Base-by-base conservation (phyloP, 306 rosid genomes). In the Gynostemma pentaphyllum region DNA sequence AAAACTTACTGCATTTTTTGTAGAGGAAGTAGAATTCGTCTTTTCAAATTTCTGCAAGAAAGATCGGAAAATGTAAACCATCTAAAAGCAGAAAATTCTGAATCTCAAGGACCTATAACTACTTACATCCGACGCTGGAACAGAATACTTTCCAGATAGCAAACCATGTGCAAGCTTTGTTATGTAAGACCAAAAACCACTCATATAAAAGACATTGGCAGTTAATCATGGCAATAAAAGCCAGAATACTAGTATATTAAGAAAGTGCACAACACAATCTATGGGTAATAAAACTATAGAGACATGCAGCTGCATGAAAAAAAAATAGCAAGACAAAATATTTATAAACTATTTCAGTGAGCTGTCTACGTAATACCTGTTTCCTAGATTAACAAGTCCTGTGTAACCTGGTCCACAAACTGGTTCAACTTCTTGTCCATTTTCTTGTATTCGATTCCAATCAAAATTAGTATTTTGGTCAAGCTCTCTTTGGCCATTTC, bases 371-470 rank as follows among this genome's bases (percentile, higher is more conserved):
- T 48, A n/a, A 51, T 39, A 83, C 96, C 96, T 92, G 66, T 92
- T 92, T 70, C 99, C 99, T 62, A 92, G 88, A 78, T 92, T 92
- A 75, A 92, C 89, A 69, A 90, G 81, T 37, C 97, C 97, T 1
- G 94, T 92, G 73, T 86, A 92, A 67, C 99, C 96, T 27, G 99
- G 99, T 64, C 99, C 99, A 70, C 66, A 86, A 71, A 92, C 80
- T 12, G 90, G 95, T 26, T 92, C 95, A 8, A 82, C 81, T 15
- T 92, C 96, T 73, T 82, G 84, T 63, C 94, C 99, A 78, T 87
- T 92, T 79, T 92, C 96, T 86, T 88, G 96, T 81, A 92, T 88
- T 39, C 96, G 82, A 64, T 92, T 82, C 99, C 99, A 92, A 67
- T 92, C 96, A 76, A 77, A 92, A 76, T 88, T 92, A 59, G 95